A percentile compares a stretch with the other conserved stretches of the same genome.
Conservation (phyloP, 352 stramenopile species). For the Paralagenidium karlingii region DNA sequence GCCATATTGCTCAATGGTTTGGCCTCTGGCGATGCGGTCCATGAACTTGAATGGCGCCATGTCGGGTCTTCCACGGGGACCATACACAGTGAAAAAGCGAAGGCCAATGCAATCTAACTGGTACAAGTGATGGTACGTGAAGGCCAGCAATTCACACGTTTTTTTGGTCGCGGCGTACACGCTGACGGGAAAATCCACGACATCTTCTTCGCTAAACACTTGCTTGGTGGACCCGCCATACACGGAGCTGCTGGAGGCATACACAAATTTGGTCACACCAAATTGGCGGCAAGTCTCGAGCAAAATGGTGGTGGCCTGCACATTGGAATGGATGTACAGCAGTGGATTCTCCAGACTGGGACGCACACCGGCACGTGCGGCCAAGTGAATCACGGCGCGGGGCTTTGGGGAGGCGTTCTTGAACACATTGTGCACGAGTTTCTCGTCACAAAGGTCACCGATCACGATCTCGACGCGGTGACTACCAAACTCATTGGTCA, state of each 20-base stretch:
- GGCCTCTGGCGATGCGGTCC: constrained; percentile 84
- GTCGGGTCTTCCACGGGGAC: constrained; percentile 90
- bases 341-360: constrained; percentile 96
- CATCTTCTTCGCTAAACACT: constrained; percentile 84
- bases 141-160: constrained; percentile 92
- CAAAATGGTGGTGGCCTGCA: constrained; percentile 88
- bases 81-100: constrained; percentile 99
- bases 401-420: constrained; percentile 74
- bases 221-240: constrained; percentile 90
- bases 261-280: constrained; percentile 91
- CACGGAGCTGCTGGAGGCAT: constrained; percentile 91
- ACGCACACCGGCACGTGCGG: constrained; percentile 92
- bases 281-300: constrained; percentile 88
- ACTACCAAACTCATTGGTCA: constrained; percentile 35
- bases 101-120: constrained; percentile 90
- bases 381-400: constrained; percentile 90
- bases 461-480: constrained; percentile 68
- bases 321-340: constrained; percentile 97
- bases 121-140: constrained; percentile 97
- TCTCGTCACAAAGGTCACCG: constrained; percentile 91
- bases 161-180: constrained; percentile 98
- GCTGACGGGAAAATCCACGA: constrained; percentile 90
- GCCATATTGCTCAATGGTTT: constrained; percentile 94
- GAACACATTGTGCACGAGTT: constrained; percentile 85
- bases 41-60: constrained; percentile 99